These are phyloP conservation scores for Vigna hirtella DNA, from an alignment of 306 rosid genomes.

Conservation along the genomic window DNA sequence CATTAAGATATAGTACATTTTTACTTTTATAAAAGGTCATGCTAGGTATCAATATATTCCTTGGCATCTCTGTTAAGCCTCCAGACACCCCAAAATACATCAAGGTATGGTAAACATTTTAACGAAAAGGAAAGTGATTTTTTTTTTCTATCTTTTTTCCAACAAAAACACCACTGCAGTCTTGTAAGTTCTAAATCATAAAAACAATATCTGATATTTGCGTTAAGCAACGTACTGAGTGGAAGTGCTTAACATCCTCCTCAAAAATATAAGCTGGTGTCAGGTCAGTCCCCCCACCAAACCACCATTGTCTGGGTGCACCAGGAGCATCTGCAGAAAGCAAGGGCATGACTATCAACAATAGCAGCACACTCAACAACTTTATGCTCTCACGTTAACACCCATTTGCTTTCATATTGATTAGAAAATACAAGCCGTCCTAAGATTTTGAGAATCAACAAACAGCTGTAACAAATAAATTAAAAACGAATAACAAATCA, in stretches of 20 bases:
- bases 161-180: neutral
- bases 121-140: neutral
- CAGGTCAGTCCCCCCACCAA: slow-evolving; percentile 98
- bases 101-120: neutral
- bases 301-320: slow-evolving; percentile 99
- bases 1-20: neutral
- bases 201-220: slow-evolving; percentile 35
- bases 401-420: neutral
- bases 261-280: slow-evolving; percentile 95
- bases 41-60: no score
- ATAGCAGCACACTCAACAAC: slow-evolving; percentile 29
- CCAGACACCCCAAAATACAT: neutral
- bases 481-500: neutral
- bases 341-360: slow-evolving; percentile 35
- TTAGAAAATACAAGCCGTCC: neutral
- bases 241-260: slow-evolving; percentile 97
- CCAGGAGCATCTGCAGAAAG: slow-evolving; percentile 80
- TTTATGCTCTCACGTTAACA: neutral
- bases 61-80: no score
- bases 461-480: neutral
- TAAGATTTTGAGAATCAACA: neutral
- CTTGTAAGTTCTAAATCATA: slow-evolving; percentile 2
- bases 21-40: no score
- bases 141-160: neutral
- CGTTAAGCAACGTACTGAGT: slow-evolving; percentile 61